These are phyloP conservation scores for Samsoniella hepiali DNA, from an alignment of 2,329 filamentous ascomycete species.

Conservation along the genomic window DNA sequence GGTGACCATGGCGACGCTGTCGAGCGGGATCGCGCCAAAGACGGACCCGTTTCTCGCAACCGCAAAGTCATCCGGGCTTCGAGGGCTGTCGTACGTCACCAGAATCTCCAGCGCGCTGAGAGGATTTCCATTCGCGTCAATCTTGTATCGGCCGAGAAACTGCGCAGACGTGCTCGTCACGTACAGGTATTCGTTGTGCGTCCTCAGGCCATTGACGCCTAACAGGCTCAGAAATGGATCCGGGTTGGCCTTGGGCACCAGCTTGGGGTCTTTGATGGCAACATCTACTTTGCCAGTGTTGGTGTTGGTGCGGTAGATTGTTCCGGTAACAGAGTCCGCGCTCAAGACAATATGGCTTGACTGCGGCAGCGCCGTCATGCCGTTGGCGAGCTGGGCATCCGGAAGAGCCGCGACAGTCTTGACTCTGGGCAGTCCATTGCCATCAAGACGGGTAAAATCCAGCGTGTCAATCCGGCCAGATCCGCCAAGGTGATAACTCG, in stretches of 20 bases:
- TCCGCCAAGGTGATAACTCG: slow-evolving; percentile 4
- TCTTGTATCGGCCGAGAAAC: slow-evolving; percentile 19
- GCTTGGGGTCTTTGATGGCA: slow-evolving; percentile 19
- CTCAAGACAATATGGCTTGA: slow-evolving; percentile 23
- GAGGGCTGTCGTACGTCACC: background rate
- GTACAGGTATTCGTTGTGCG: slow-evolving; percentile 23
- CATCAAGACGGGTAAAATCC: background rate
- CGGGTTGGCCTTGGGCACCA: slow-evolving; percentile 2
- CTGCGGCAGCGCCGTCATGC: slow-evolving; percentile 23
- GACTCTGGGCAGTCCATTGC: background rate
- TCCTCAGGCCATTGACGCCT: slow-evolving; percentile 24
- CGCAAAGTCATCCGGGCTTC: slow-evolving; percentile 22
- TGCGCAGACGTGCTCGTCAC: slow-evolving; percentile 22
- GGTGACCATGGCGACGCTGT: slow-evolving; percentile 10
- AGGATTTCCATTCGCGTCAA: slow-evolving; percentile 13
- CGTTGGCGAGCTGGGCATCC: slow-evolving; percentile 23
- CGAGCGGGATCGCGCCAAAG: slow-evolving; percentile 17
- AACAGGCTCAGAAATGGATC: slow-evolving; percentile 18
- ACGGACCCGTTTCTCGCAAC: slow-evolving; percentile 20
- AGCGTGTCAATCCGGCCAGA: slow-evolving; percentile 19
- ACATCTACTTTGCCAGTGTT: slow-evolving; percentile 20
- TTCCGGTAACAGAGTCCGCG: slow-evolving; percentile 23
- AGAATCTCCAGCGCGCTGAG: slow-evolving; percentile 20
- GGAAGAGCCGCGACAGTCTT: slow-evolving; percentile 19
- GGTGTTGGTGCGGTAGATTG: slow-evolving; percentile 21